Evolutionary conservation across 768 basidiomycete genomes (phyloP), one percentile per base, ranked within the genome.

Genomic region (Mycena capillaripes): DNA sequence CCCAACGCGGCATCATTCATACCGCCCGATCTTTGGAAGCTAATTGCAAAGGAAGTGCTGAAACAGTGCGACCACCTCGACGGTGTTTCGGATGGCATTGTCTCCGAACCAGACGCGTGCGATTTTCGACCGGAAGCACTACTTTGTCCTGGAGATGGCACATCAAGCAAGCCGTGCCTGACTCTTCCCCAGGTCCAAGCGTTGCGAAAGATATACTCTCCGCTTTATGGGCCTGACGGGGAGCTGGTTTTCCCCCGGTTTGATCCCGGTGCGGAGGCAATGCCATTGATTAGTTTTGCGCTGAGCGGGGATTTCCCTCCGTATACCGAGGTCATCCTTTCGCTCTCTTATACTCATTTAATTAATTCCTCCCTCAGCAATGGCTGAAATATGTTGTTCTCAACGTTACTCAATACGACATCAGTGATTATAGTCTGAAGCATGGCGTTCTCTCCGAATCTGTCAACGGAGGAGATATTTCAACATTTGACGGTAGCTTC

Each of bases 81-180:
- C 70, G 79, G 79, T 11, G 58, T 76, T 7, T 17, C 61, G 29
- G 78, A 79, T 62, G 71, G 72, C 21, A 71, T 79, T 25, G 72
- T 79, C 29, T 67, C 61, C 25, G 77, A 79, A 53, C 78, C 78
- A 11, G 73, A 76, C 53, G 52, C 58, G 23, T 79, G 78, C 69
- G 70, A 70, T 40, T 78, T 79, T 48, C 69, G 72, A 4, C 76
- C 76, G 4, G 75, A 77, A 42, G 34, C 71, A 11, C 56, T 79
- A n/a, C 66, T 75, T 3, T 79, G 78, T 52, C 17, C 38, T n/a
- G 52, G 56, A 19, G 60, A 53, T 4, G 30, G 55, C 21, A 29
- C 25, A 12, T 21, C 32, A 8, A 65, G 52, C 1, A 23, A 44
- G 44, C 4, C 32, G 9, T 79, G 78, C 59, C 58, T 79, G 16